Percentiles rank a stretch among this genome's conserved stretches.
Conservation (phyloP, 1,139 yeast species). For the Pichia sp. region DNA sequence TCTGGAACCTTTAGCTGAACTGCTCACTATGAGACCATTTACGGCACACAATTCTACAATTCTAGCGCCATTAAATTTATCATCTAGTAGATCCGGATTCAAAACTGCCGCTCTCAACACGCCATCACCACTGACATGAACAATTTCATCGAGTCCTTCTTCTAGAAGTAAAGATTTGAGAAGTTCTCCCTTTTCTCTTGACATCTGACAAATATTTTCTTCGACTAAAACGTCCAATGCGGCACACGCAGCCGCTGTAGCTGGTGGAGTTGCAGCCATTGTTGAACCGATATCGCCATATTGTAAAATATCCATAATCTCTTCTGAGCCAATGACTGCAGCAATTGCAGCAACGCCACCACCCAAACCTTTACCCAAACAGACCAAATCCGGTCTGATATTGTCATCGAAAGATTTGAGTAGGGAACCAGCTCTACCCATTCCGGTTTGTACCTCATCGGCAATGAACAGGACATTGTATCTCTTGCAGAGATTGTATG, state of each 20-base stretch:
- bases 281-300: conserved; percentile 95
- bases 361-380: conserved; percentile 22
- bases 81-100: conserved; percentile 38
- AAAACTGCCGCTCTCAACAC: conserved; percentile 79
- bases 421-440: conserved; percentile 21
- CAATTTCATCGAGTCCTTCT: conserved; percentile 27
- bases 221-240: conserved; percentile 81
- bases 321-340: conserved; percentile 31
- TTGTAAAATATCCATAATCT: conserved; percentile 75
- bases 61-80: conserved; percentile 72
- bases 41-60: conserved; percentile 93
- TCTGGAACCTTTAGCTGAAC: conserved; percentile 88
- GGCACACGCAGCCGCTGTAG: conserved; percentile 85
- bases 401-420: conserved; percentile 15
- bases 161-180: conserved; percentile 53
- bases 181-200: conserved; percentile 57
- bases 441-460: conserved; percentile 88
- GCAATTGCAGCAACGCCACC: conserved; percentile 24
- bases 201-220: conserved; percentile 70
- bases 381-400: conserved; percentile 23
- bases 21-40: conserved; percentile 76
- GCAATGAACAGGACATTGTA: conserved; percentile 83
- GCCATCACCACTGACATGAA: conserved; percentile 37
- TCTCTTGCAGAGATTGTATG: conserved; percentile 66
- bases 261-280: conserved; percentile 91